Evolutionary conservation across 140 eudicot genomes (phyloP).

Genomic region (Flaveria floridana): DNA sequence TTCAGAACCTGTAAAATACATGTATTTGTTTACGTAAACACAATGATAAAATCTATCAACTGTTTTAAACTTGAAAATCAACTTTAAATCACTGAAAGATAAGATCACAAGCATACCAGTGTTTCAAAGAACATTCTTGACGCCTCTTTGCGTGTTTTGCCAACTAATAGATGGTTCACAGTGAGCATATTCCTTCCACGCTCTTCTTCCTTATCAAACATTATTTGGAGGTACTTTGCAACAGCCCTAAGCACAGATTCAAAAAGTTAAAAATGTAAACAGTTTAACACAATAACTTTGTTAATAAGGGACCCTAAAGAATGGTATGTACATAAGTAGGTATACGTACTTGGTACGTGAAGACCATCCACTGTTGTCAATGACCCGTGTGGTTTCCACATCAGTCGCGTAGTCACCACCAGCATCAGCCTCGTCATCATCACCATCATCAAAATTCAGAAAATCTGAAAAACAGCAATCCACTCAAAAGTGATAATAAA

Average conservation of each 20-base stretch:
- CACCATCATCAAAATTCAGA: constrained; percentile 75
- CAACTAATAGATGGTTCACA: constrained; percentile 61
- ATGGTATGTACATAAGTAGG: not conserved
- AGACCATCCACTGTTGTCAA: constrained; percentile 90
- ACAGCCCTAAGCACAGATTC: constrained; percentile 61
- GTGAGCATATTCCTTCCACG: constrained; percentile 55
- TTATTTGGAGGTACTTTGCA: constrained; percentile 87
- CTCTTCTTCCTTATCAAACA: constrained; percentile 81
- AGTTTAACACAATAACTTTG: not conserved
- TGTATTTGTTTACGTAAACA: not conserved
- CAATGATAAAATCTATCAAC: not conserved
- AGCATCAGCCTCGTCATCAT: constrained; percentile 69
- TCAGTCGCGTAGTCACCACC: constrained; percentile 63
- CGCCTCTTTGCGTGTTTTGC: constrained; percentile 96
- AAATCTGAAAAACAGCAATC: constrained; percentile 49
- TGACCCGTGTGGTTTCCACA: constrained; percentile 48
- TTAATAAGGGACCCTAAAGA: not conserved
- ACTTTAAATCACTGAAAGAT: not conserved
- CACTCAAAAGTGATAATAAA: not conserved
- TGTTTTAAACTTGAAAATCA: not conserved
- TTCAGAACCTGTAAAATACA: constrained; percentile 65
- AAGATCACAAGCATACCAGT: constrained; percentile 43
- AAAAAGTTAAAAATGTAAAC: constrained; percentile 19
- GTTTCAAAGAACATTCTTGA: constrained; percentile 99
- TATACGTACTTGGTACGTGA: constrained; percentile 60